These are phyloP conservation scores for Selaginella moellendorffii DNA, from an alignment of 75 land plant genomes.

Conservation along the genomic window DNA sequence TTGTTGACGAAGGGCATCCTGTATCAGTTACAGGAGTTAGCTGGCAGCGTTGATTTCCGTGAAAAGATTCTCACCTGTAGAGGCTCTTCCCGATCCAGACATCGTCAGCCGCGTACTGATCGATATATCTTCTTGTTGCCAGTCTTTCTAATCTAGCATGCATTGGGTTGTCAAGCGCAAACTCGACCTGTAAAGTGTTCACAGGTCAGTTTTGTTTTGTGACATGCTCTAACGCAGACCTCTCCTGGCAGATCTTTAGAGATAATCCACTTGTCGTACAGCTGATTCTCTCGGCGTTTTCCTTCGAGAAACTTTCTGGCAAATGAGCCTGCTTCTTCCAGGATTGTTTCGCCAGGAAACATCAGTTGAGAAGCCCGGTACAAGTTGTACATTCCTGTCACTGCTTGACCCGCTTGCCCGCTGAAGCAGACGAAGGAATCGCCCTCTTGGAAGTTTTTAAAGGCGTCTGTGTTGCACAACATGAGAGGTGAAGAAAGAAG, in stretches of 20 bases:
- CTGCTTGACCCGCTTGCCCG: slow-evolving; percentile 72
- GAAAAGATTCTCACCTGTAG: slow-evolving; percentile 29
- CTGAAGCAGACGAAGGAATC: slow-evolving; percentile 69
- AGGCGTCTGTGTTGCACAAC: slow-evolving; percentile 59
- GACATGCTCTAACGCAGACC: slow-evolving; percentile 23
- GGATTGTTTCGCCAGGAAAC: slow-evolving; percentile 63
- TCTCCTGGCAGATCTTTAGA: slow-evolving; percentile 65
- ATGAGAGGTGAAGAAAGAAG: too few species aligned
- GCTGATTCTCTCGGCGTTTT: slow-evolving; percentile 32
- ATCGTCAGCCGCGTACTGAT: slow-evolving; percentile 22
- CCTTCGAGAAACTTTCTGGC: slow-evolving; percentile 31
- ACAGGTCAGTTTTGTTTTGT: not conserved
- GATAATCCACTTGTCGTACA: slow-evolving; percentile 85
- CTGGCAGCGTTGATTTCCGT: not conserved
- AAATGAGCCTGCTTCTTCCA: slow-evolving; percentile 39
- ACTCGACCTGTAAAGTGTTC: slow-evolving; percentile 30
- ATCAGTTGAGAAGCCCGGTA: slow-evolving; percentile 56
- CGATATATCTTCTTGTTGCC: slow-evolving; percentile 37
- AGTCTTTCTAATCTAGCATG: slow-evolving; percentile 35
- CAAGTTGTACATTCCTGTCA: slow-evolving; percentile 75
- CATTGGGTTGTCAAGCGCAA: slow-evolving; percentile 38
- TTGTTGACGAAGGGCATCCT: slow-evolving; percentile 39
- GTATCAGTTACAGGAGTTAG: slow-evolving; percentile 9
- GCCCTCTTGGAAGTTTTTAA: slow-evolving; percentile 41
- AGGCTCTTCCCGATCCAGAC: slow-evolving; percentile 37